Percentiles rank a stretch among this genome's conserved stretches.
Evolutionary conservation across 306 rosid species (phyloP).

Genomic region (Gillenia trifoliata): DNA sequence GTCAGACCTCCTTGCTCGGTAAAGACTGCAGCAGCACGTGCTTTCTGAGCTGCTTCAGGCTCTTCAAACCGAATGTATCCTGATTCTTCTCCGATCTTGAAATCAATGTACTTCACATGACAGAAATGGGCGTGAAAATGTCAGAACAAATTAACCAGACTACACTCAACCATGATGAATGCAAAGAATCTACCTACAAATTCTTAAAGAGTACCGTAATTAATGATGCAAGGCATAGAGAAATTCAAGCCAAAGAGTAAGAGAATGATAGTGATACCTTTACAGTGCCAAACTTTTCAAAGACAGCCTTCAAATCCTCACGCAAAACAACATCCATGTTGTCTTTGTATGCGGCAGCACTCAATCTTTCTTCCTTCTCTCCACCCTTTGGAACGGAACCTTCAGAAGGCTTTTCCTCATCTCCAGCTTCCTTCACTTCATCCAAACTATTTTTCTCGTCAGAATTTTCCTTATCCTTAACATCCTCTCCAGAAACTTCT

Average conservation of each 20-base stretch:
- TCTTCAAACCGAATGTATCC: conserved; percentile 81
- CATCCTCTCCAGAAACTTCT: conserved; percentile 29
- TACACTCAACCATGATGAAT: background rate
- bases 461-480: conserved; percentile 17
- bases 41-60: conserved; percentile 78
- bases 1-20: conserved; percentile 63
- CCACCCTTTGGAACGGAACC: conserved; percentile 24
- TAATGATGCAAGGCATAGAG: background rate
- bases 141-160: conserved; percentile 11
- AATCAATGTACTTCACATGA: conserved; percentile 61
- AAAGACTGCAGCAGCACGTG: conserved; percentile 83
- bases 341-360: conserved; percentile 42
- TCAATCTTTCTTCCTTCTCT: conserved; percentile 36
- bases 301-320: conserved; percentile 75
- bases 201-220: background rate
- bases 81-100: conserved; percentile 75
- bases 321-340: conserved; percentile 74
- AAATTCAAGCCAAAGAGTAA: conserved; percentile 3
- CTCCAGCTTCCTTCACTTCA: conserved; percentile 41
- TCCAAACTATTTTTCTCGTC: conserved; percentile 26
- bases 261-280: conserved; percentile 42
- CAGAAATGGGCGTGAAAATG: background rate
- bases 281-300: conserved; percentile 66
- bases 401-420: conserved; percentile 29
- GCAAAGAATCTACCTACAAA: background rate